Base-by-base conservation (phyloP, 2,329 filamentous ascomycete species). In the Tolypocladium ophioglossoides region DNA sequence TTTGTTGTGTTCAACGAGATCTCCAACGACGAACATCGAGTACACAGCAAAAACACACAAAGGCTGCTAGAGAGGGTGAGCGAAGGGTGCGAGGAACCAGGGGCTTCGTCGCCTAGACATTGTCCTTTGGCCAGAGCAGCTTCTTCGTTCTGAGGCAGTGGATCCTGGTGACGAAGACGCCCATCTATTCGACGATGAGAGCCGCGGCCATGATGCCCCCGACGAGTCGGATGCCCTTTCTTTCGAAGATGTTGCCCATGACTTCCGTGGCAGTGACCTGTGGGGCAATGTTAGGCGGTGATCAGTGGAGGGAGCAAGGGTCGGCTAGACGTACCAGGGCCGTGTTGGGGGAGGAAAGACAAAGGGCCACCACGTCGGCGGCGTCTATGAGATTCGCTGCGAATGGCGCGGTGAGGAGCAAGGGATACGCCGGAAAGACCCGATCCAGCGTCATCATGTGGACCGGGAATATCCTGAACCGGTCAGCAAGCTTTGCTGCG, bases 371-470 rank as follows among this genome's bases (percentile, higher is more conserved):
- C 88, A 95, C 6, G 76, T 69, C 59, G 10, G 73, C 71, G 9
- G 74, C 70, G 47, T 68, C 63, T 56, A 82, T 76, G 34, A 82
- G 70, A 50, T 75, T 82, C 20, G 79, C 78, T 18, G 86, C 89
- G 60, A 91, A 83, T 0, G 89, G 86, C 0, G 86, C 89, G 24
- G 86, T 82, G 10, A 94, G 80, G 4, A 95, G 78, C 24, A 94
- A 76, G 0, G 89, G 88, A 59, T 95, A 95, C 0, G 86, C 88
- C 0, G 89, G 89, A 60, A 94, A 94, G 53, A 92, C 90, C 89
- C 89, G 94, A 20, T 90, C 83, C 0, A 89, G 89, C 0, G 89
- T 94, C 89, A 95, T 94, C 52, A 84, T 84, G 37, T 88, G 85
- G 50, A 94, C 88, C 0, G 89, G 77, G 50, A 78, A 78, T 30